Evolutionary conservation across 78 protist genomes (phyloP).

Genomic region (Guillardia theta): DNA sequence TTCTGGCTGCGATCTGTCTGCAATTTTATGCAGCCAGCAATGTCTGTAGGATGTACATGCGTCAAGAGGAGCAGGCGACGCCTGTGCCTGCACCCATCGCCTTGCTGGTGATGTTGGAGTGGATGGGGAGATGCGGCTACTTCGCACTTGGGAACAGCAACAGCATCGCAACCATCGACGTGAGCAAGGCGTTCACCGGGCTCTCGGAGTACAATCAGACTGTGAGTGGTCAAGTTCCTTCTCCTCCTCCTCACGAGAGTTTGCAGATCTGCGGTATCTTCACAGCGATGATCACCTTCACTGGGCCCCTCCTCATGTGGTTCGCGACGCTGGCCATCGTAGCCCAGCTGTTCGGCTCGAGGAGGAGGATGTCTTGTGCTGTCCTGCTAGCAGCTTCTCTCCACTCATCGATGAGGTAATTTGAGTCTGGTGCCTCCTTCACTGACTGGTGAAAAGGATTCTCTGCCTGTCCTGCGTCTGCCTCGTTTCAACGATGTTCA

Average conservation of each 20-base stretch:
- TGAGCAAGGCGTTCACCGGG: not conserved
- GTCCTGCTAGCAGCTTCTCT: not conserved
- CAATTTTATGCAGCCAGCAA: not conserved
- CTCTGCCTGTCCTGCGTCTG: not conserved
- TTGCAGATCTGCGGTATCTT: not conserved
- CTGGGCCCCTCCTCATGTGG: not conserved
- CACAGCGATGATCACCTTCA: not conserved
- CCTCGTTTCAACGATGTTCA: not conserved
- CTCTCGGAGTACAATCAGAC: not conserved
- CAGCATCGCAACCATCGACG: not conserved
- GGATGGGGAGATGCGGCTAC: not conserved
- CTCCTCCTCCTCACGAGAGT: not conserved
- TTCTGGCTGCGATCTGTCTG: not conserved
- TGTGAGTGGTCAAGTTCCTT: not conserved
- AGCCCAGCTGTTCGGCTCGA: not conserved
- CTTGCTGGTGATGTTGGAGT: not conserved
- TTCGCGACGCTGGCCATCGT: not conserved
- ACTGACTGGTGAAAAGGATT: not conserved
- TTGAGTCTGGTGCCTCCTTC: not conserved
- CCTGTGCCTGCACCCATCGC: too few relatives aligned
- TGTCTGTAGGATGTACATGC: too few relatives aligned
- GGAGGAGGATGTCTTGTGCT: not conserved
- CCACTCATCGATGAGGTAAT: not conserved
- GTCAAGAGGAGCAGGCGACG: too few relatives aligned
- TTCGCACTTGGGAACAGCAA: slow-evolving; percentile 3